A percentile compares a stretch with the other conserved stretches of the same genome.
Evolutionary conservation across 768 basidiomycete genomes (phyloP).

Genomic region (Phylloporus arenicola): DNA sequence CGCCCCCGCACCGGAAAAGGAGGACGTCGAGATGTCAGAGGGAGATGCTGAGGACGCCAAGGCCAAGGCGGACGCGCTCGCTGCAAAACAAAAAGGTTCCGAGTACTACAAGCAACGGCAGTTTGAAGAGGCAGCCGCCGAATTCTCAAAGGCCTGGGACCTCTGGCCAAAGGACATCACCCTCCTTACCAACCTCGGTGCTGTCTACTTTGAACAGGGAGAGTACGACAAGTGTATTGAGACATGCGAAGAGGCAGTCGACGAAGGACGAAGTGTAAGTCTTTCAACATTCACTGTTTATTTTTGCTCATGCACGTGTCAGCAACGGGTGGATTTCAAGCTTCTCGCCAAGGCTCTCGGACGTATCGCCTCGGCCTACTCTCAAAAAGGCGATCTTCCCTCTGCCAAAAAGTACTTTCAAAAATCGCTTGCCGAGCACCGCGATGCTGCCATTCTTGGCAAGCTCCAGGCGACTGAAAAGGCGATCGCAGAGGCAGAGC

Average conservation of each 20-base stretch:
- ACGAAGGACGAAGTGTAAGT: conserved; percentile 78
- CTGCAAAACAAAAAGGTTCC: conserved; percentile 71
- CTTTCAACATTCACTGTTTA: neutral
- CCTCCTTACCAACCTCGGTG: conserved; percentile 86
- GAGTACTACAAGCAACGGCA: conserved; percentile 83
- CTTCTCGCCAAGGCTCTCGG: conserved; percentile 92
- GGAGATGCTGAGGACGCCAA: conserved; percentile 65
- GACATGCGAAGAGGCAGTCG: conserved; percentile 92
- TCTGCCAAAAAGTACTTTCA: conserved; percentile 88
- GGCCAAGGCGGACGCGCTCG: conserved; percentile 73
- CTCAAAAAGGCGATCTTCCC: conserved; percentile 67
- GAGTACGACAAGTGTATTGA: conserved; percentile 90
- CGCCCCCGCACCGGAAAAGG: conserved; percentile 38
- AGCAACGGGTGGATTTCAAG: conserved; percentile 92
- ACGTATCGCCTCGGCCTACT: conserved; percentile 80
- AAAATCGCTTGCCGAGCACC: conserved; percentile 94
- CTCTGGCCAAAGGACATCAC: conserved; percentile 89
- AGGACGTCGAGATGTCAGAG: conserved; percentile 64
- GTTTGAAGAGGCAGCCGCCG: conserved; percentile 68
- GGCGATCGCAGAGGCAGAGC: conserved; percentile 69
- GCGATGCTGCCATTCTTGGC: conserved; percentile 85
- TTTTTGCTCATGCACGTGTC: conserved; percentile 1
- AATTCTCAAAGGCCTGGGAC: conserved; percentile 89
- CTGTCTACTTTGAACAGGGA: conserved; percentile 90
- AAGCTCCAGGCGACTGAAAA: conserved; percentile 87